phyloP scores from a whole-genome alignment of 2,329 filamentous ascomycete genomes.

The Cylindrodendrum hubeiense region DNA sequence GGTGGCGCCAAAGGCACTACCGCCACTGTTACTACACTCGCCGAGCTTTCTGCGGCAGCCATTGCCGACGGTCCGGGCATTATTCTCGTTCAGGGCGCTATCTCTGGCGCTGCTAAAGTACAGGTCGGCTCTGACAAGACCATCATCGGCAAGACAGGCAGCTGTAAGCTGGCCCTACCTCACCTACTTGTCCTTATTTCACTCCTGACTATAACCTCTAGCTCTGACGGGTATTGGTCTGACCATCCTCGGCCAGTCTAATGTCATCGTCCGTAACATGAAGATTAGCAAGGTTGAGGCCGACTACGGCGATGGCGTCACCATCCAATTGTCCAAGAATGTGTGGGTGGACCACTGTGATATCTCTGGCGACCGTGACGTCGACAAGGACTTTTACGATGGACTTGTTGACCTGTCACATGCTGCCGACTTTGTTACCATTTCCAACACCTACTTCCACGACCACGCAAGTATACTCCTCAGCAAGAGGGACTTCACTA shows the following conservation, averaged over 20 bases:
- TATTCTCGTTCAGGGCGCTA: constrained; percentile 36
- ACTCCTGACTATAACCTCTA: constrained; percentile 25
- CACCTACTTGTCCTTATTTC: background rate
- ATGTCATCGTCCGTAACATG: constrained; percentile 70
- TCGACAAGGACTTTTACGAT: constrained; percentile 59
- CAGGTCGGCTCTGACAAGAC: constrained; percentile 40
- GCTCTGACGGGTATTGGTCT: constrained; percentile 36
- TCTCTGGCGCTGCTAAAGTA: constrained; percentile 39
- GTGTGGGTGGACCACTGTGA: constrained; percentile 63
- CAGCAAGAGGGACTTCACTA: no score
- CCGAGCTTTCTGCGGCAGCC: constrained; percentile 31
- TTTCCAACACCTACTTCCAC: constrained; percentile 57
- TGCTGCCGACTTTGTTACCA: constrained; percentile 57
- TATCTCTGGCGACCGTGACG: constrained; percentile 51
- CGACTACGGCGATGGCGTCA: constrained; percentile 63
- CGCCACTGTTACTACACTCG: constrained; percentile 33
- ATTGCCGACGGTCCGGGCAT: constrained; percentile 24
- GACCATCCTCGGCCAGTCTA: constrained; percentile 45
- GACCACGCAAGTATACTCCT: constrained; percentile 50
- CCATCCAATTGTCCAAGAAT: constrained; percentile 59
- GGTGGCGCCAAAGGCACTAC: constrained; percentile 19
- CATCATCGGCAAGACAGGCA: constrained; percentile 38
- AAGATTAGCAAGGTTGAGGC: constrained; percentile 62
- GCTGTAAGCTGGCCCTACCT: constrained; percentile 24
- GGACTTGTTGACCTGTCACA: constrained; percentile 59